Percentiles rank a stretch among this genome's conserved stretches.
phyloP scores from a whole-genome alignment of 2,329 filamentous ascomycete species.

The Beauveria medogensis region DNA sequence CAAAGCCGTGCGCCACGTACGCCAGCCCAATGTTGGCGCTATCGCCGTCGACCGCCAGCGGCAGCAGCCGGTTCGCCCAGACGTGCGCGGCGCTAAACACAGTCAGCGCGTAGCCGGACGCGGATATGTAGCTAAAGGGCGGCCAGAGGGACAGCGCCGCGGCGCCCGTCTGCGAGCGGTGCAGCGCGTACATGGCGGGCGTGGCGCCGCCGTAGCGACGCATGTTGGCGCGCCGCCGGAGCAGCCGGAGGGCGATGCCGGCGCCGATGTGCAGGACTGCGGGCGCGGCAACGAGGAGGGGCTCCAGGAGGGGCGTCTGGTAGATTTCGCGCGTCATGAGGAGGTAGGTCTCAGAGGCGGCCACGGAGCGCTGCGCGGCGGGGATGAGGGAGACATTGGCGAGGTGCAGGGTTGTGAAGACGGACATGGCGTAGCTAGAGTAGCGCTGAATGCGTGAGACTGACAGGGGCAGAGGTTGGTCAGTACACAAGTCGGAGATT shows the following conservation, averaged over 20 bases:
- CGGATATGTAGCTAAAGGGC: constrained; percentile 57
- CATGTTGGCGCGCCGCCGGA: constrained; percentile 64
- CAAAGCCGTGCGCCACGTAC: constrained; percentile 81
- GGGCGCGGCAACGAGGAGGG: constrained; percentile 68
- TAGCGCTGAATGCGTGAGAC: constrained; percentile 77
- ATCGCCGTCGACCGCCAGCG: constrained; percentile 70
- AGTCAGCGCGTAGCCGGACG: constrained; percentile 63
- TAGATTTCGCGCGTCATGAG: constrained; percentile 89
- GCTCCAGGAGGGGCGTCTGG: constrained; percentile 74
- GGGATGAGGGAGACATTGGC: constrained; percentile 77
- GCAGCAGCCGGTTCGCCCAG: constrained; percentile 67
- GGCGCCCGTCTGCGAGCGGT: constrained; percentile 24
- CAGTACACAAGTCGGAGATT: background rate
- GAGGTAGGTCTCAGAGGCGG: constrained; percentile 73
- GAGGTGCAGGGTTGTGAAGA: constrained; percentile 71
- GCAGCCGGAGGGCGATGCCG: constrained; percentile 67
- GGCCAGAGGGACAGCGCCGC: constrained; percentile 54
- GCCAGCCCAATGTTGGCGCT: constrained; percentile 77
- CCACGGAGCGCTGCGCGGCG: constrained; percentile 62
- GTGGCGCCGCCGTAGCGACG: constrained; percentile 67
- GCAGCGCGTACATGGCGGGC: constrained; percentile 37
- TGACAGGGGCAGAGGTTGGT: constrained; percentile 22
- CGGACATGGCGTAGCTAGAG: constrained; percentile 74
- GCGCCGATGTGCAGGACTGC: constrained; percentile 68
- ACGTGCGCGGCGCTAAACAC: constrained; percentile 63